These are phyloP conservation scores for Trichoderma semiorbis DNA, from an alignment of 2,329 filamentous ascomycete genomes.

Conservation along the genomic window DNA sequence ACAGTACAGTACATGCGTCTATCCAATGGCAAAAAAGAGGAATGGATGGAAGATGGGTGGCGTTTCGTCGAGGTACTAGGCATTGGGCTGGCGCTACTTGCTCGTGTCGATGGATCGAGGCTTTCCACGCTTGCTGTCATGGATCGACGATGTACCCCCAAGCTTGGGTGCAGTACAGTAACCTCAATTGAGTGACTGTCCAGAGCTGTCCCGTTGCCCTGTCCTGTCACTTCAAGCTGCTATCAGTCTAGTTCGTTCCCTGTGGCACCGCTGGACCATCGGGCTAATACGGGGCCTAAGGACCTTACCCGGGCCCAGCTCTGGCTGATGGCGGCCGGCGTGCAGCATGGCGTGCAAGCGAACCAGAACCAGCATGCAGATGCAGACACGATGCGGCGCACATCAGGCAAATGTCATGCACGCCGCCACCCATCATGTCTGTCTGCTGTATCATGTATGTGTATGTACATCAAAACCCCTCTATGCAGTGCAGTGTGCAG, in stretches of 20 bases:
- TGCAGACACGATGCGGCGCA: constrained; percentile 7
- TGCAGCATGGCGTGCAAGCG: constrained; percentile 15
- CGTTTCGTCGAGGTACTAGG: not conserved
- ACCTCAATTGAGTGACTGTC: not conserved
- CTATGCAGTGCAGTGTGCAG: not conserved
- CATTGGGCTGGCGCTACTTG: constrained; percentile 2
- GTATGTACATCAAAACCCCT: not conserved
- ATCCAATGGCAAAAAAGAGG: not conserved
- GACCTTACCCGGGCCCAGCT: constrained; percentile 5
- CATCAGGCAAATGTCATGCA: constrained; percentile 13
- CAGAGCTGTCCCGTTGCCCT: not conserved
- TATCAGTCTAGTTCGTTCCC: not conserved
- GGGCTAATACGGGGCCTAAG: constrained; percentile 2
- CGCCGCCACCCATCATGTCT: not conserved
- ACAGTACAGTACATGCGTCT: not conserved
- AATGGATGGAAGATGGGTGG: not conserved
- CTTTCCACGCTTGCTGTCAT: not conserved
- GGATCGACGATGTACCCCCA: not conserved
- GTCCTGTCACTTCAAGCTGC: not conserved
- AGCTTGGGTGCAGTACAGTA: not conserved
- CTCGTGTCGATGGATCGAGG: not conserved
- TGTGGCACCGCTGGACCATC: not conserved
- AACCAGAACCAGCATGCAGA: constrained; percentile 8
- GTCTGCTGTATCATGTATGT: not conserved
- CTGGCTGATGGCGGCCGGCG: not conserved